A percentile compares a stretch with the other conserved stretches of the same genome.
Evolutionary conservation across 2,329 filamentous ascomycete genomes (phyloP).

Genomic region (Fusarium tricinctum): DNA sequence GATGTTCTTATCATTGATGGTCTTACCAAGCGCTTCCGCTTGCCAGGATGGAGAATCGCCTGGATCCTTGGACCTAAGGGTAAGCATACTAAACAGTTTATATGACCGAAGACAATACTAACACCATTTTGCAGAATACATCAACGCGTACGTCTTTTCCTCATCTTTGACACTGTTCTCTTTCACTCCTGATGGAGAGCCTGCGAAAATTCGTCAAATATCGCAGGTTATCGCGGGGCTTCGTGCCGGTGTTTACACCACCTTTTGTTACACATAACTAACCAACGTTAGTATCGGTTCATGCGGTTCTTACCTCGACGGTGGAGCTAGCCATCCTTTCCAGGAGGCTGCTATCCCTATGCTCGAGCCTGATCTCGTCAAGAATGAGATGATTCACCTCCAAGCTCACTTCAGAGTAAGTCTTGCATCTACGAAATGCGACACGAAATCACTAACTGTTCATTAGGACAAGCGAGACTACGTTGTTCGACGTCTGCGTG

Average conservation of each 20-base stretch:
- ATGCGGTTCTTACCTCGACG: slow-evolving; percentile 94
- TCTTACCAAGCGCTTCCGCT: slow-evolving; percentile 94
- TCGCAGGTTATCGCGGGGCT: background rate
- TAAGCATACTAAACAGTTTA: slow-evolving; percentile 43
- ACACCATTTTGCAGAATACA: slow-evolving; percentile 74
- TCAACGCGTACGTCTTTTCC: slow-evolving; percentile 74
- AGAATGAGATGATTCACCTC: slow-evolving; percentile 87
- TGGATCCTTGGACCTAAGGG: slow-evolving; percentile 94
- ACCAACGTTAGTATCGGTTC: slow-evolving; percentile 75
- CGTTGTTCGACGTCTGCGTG: slow-evolving; percentile 81
- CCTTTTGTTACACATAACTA: slow-evolving; percentile 12
- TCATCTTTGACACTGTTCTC: background rate
- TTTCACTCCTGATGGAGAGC: background rate
- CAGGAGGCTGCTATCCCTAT: slow-evolving; percentile 93
- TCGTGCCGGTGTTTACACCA: background rate
- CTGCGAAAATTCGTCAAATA: background rate
- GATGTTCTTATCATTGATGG: slow-evolving; percentile 96
- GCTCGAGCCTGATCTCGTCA: slow-evolving; percentile 88
- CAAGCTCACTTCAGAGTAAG: slow-evolving; percentile 84
- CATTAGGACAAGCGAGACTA: slow-evolving; percentile 88
- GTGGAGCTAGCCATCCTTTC: slow-evolving; percentile 94
- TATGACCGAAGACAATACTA: slow-evolving; percentile 17
- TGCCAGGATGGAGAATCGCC: slow-evolving; percentile 95
- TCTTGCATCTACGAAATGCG: slow-evolving; percentile 1
- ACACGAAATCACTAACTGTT: slow-evolving; percentile 36